These are phyloP conservation scores for Talaromyces albobiverticillius DNA, from an alignment of 2,329 filamentous ascomycete species.

Conservation along the genomic window DNA sequence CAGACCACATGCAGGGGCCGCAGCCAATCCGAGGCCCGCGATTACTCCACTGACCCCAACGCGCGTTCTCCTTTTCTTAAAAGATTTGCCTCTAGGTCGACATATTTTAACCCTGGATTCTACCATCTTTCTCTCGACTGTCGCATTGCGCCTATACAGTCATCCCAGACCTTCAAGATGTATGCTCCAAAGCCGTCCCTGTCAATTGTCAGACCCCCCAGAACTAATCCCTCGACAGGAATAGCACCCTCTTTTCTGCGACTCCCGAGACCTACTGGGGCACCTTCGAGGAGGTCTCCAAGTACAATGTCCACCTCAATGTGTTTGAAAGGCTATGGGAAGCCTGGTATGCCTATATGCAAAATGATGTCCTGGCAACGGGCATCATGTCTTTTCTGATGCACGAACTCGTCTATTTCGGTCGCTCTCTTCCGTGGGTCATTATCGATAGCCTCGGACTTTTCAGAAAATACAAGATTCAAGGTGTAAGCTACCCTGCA, in stretches of 20 bases:
- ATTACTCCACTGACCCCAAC: neutral
- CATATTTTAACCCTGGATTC: too few relatives aligned
- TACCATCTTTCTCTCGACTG: too few relatives aligned
- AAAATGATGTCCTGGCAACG: slow-evolving; percentile 93
- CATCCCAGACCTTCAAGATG: neutral
- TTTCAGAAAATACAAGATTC: slow-evolving; percentile 93
- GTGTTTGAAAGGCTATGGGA: slow-evolving; percentile 86
- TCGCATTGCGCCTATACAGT: neutral
- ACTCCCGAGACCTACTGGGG: slow-evolving; percentile 61
- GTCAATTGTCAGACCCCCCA: neutral
- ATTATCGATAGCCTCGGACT: slow-evolving; percentile 84
- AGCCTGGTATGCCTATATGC: slow-evolving; percentile 96
- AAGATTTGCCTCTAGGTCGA: slow-evolving; percentile 14
- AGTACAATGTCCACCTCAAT: slow-evolving; percentile 82
- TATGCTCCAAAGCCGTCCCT: neutral
- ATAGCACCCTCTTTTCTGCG: slow-evolving; percentile 42
- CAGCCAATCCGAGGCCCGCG: slow-evolving; percentile 1
- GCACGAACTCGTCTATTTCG: slow-evolving; percentile 95
- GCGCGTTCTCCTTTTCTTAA: slow-evolving; percentile 6
- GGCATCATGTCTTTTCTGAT: slow-evolving; percentile 96
- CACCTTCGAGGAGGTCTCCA: slow-evolving; percentile 62
- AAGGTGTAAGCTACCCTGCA: slow-evolving; percentile 55
- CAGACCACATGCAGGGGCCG: neutral
- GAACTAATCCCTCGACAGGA: slow-evolving; percentile 31
- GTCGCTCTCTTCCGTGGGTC: slow-evolving; percentile 84